phyloP scores from a whole-genome alignment of 2,329 filamentous ascomycete genomes.

The Trichoderma simmonsii region DNA sequence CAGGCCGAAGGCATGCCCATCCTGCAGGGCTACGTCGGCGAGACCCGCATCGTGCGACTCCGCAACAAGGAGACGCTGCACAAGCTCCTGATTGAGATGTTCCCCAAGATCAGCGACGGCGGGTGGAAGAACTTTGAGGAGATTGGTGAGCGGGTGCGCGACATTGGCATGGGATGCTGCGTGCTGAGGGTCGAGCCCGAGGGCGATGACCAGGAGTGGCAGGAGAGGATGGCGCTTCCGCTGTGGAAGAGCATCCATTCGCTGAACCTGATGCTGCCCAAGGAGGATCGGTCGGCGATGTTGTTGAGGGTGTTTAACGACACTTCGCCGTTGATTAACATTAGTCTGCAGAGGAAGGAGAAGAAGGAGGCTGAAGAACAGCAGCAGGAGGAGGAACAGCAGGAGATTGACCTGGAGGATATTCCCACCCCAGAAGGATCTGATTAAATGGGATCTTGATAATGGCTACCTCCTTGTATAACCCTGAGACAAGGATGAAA shows the following conservation, averaged over 20 bases:
- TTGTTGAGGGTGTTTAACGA: slow-evolving; percentile 89
- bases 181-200: slow-evolving; percentile 80
- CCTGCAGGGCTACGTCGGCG: slow-evolving; percentile 83
- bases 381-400: slow-evolving; percentile 25
- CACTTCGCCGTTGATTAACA: slow-evolving; percentile 76
- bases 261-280: slow-evolving; percentile 95
- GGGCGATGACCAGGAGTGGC: slow-evolving; percentile 56
- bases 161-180: slow-evolving; percentile 86
- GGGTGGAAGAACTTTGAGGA: slow-evolving; percentile 77
- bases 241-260: slow-evolving; percentile 91
- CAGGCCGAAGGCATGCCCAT: slow-evolving; percentile 93
- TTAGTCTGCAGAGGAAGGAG: slow-evolving; percentile 51
- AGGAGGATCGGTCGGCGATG: slow-evolving; percentile 93
- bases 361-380: slow-evolving; percentile 28
- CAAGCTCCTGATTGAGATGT: slow-evolving; percentile 90
- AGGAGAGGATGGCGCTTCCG: slow-evolving; percentile 82
- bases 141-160: slow-evolving; percentile 77
- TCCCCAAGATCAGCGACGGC: slow-evolving; percentile 77
- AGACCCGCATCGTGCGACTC: slow-evolving; percentile 70
- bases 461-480: background rate
- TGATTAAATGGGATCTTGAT: background rate
- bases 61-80: slow-evolving; percentile 75
- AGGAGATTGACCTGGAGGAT: slow-evolving; percentile 35
- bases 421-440: slow-evolving; percentile 35
- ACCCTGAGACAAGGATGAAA: background rate